Conservation (phyloP, 2,329 filamentous ascomycete genomes). For the Elsinoe perseae region DNA sequence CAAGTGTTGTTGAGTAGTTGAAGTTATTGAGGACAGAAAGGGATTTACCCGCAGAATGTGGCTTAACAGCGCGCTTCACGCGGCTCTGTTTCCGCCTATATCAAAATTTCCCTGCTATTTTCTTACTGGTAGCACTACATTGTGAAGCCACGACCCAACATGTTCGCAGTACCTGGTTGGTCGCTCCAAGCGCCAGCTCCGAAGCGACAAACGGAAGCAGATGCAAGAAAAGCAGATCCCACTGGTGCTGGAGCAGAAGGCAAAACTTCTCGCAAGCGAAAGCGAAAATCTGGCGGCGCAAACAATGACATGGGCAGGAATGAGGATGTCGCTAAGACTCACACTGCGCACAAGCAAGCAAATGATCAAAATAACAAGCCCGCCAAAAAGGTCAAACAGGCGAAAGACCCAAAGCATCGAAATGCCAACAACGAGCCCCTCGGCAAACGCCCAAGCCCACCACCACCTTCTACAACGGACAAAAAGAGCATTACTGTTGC, state of each 20-base stretch:
- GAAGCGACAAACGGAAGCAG: conserved; percentile 56
- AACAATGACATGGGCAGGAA: conserved; percentile 28
- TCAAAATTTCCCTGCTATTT: neutral
- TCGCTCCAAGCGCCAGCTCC: conserved; percentile 65
- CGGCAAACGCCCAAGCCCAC: conserved; percentile 15
- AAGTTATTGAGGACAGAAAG: neutral
- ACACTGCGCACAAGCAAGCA: no score
- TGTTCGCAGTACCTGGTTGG: conserved; percentile 96
- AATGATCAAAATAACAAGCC: conserved; percentile 23
- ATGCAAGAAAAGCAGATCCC: conserved; percentile 30
- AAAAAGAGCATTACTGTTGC: no score
- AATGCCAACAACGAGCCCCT: conserved; percentile 15
- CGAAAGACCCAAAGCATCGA: conserved; percentile 2
- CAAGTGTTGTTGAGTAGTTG: no score
- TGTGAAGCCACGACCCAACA: neutral
- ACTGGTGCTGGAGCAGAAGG: conserved; percentile 29
- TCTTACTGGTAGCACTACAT: no score
- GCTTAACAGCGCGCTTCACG: neutral
- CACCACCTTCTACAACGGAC: conserved; percentile 35
- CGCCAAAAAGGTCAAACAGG: conserved; percentile 26
- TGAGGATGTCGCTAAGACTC: no score
- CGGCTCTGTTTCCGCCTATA: neutral
- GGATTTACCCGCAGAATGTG: neutral
- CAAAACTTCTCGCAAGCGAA: conserved; percentile 41
- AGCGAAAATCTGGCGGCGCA: conserved; percentile 42